phyloP scores from a whole-genome alignment of 2,329 filamentous ascomycete species.

The Pseudocercospora fuligena region DNA sequence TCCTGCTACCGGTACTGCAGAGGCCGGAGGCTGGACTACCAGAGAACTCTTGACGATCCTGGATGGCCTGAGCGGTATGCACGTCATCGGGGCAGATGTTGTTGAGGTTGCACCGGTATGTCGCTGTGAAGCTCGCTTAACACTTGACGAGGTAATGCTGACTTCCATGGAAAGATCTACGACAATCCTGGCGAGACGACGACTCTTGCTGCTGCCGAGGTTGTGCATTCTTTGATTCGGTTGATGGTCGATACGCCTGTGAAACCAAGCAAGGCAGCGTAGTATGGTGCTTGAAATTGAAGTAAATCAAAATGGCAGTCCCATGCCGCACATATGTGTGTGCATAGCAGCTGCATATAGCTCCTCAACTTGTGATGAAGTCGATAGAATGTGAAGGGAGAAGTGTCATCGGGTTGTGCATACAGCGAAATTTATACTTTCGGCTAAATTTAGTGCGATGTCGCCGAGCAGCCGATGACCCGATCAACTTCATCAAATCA shows the following conservation, averaged over 20 bases:
- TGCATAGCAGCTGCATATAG: not conserved
- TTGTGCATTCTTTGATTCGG: conserved; percentile 56
- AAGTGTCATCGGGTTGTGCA: not conserved
- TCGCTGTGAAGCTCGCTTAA: not conserved
- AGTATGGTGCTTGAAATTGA: not conserved
- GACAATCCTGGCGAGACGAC: conserved; percentile 66
- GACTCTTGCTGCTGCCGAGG: conserved; percentile 59
- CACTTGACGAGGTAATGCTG: not conserved
- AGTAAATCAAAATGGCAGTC: not conserved
- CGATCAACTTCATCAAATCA: conserved; percentile 5
- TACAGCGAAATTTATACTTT: not conserved
- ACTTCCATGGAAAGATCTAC: conserved; percentile 48
- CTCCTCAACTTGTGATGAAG: too few species aligned
- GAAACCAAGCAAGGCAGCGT: conserved; percentile 17
- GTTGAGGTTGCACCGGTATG: conserved; percentile 62
- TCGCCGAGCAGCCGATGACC: not conserved
- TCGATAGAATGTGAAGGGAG: not conserved
- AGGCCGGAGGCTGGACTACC: conserved; percentile 66
- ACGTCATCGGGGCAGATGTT: conserved; percentile 64
- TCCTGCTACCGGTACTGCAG: conserved; percentile 63
- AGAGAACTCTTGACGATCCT: conserved; percentile 64
- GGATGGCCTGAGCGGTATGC: conserved; percentile 62
- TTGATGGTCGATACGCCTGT: conserved; percentile 54
- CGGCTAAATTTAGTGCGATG: conserved; percentile 4
- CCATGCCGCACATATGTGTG: not conserved